Conservation (phyloP, 2,329 filamentous ascomycete genomes). For the Clonostachys rosea region DNA sequence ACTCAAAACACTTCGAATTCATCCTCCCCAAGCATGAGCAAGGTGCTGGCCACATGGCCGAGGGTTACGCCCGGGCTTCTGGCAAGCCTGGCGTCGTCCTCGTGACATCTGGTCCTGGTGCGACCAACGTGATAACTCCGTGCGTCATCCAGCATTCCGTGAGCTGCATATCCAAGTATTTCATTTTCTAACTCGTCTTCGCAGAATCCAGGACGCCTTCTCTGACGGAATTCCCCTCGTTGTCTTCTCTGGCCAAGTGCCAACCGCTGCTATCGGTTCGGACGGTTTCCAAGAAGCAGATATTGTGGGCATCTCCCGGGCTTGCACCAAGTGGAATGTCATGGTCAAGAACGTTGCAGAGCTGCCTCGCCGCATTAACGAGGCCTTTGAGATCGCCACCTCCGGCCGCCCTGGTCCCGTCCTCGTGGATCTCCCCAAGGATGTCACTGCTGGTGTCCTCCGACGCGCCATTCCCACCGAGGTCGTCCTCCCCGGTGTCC, state of each 20-base stretch:
- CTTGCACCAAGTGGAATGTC: conserved; percentile 98
- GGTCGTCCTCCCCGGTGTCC: conserved; percentile 70
- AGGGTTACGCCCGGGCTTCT: conserved; percentile 91
- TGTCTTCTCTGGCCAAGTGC: conserved; percentile 92
- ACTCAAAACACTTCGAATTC: conserved; percentile 95
- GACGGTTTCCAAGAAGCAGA: conserved; percentile 98
- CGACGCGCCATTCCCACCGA: conserved; percentile 76
- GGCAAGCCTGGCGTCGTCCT: conserved; percentile 94
- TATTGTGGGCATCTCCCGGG: conserved; percentile 85
- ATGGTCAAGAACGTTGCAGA: conserved; percentile 97
- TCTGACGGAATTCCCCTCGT: conserved; percentile 95
- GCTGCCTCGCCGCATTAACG: conserved; percentile 88
- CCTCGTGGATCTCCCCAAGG: conserved; percentile 92
- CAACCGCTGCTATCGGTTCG: conserved; percentile 83
- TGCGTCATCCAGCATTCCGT: no score
- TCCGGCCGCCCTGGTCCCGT: conserved; percentile 91
- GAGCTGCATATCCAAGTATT: no score
- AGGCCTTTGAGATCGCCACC: conserved; percentile 97
- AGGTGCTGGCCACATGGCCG: conserved; percentile 96
- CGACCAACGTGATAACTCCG: conserved; percentile 93
- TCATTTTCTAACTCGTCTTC: no score
- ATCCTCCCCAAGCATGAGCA: conserved; percentile 95
- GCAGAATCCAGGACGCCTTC: conserved; percentile 79
- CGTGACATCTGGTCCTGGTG: conserved; percentile 93
- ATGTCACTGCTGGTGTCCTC: conserved; percentile 84